Evolutionary conservation across 106 monocot species (phyloP).

Genomic region (Alisma plantagoaquatica): DNA sequence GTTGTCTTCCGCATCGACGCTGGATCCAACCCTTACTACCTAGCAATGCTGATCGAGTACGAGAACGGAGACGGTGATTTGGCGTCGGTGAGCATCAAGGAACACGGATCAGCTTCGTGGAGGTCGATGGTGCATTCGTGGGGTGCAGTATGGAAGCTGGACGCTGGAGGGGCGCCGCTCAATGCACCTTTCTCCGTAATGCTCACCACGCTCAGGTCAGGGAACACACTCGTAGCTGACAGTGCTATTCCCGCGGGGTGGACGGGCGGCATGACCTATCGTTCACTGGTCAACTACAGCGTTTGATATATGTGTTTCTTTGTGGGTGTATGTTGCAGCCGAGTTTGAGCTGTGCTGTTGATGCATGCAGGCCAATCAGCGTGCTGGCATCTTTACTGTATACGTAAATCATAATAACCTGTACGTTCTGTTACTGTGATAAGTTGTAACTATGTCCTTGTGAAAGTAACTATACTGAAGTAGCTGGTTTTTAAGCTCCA

Average conservation of each 20-base stretch:
- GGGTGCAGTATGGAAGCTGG: slow-evolving; percentile 52
- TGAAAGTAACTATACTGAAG: too few species aligned
- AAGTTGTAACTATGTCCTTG: too few species aligned
- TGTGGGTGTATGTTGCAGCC: too few species aligned
- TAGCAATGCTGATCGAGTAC: slow-evolving; percentile 47
- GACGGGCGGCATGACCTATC: slow-evolving; percentile 31
- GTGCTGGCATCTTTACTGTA: too few species aligned
- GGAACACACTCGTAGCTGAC: slow-evolving; percentile 24
- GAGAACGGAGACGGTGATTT: slow-evolving; percentile 56
- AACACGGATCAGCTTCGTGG: slow-evolving; percentile 22
- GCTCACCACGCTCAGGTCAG: slow-evolving; percentile 26
- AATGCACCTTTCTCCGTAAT: slow-evolving; percentile 45
- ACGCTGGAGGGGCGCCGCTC: slow-evolving; percentile 17
- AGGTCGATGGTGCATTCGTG: slow-evolving; percentile 15
- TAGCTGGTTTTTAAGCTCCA: too few species aligned
- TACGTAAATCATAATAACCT: too few species aligned
- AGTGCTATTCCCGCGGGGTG: slow-evolving; percentile 53
- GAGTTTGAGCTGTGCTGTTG: too few species aligned
- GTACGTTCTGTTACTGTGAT: too few species aligned
- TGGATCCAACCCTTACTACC: slow-evolving; percentile 49
- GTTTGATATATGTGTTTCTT: not conserved
- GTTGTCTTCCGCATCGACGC: slow-evolving; percentile 47
- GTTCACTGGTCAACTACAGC: slow-evolving; percentile 35
- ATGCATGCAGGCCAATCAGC: too few species aligned
- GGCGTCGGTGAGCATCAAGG: slow-evolving; percentile 24